A percentile compares a stretch with the other conserved stretches of the same genome.
Conservation (phyloP, 169 alveolate genomes). For the Plasmodium knowlesi region DNA sequence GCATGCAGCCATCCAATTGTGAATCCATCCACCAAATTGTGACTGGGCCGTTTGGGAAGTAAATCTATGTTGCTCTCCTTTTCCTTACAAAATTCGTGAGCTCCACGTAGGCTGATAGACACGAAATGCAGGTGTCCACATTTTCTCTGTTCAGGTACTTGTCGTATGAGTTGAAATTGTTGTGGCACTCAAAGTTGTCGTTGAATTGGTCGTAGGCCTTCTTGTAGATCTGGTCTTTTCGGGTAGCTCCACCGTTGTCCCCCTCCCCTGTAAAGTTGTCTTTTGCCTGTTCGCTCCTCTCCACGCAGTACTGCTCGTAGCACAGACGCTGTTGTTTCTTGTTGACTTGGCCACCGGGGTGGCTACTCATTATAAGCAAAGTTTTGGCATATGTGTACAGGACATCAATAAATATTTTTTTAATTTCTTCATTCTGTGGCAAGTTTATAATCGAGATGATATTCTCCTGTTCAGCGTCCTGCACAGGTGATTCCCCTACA, state of each 20-base stretch:
- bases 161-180: conserved; percentile 35
- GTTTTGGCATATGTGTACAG: conserved; percentile 36
- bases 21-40: not conserved
- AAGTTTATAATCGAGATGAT: conserved; percentile 19
- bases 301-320: not conserved
- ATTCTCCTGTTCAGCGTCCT: not conserved
- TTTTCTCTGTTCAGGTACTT: conserved; percentile 17
- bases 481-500: not conserved
- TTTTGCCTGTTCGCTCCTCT: not conserved
- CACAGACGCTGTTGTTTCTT: not conserved
- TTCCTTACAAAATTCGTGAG: conserved; percentile 52
- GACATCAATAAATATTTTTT: conserved; percentile 21
- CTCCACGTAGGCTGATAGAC: conserved; percentile 49
- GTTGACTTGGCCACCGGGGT: not conserved
- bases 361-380: conserved; percentile 13
- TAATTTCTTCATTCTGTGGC: conserved; percentile 30
- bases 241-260: not conserved
- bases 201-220: not conserved
- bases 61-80: not conserved
- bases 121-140: conserved; percentile 11
- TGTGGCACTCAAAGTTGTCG: conserved; percentile 24
- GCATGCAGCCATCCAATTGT: too few relatives aligned
- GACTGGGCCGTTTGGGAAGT: not conserved
- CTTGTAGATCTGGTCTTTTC: not conserved
- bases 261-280: not conserved